Evolutionary conservation across 2,329 filamentous ascomycete species (phyloP).

Genomic region (Colletotrichum viniferum): DNA sequence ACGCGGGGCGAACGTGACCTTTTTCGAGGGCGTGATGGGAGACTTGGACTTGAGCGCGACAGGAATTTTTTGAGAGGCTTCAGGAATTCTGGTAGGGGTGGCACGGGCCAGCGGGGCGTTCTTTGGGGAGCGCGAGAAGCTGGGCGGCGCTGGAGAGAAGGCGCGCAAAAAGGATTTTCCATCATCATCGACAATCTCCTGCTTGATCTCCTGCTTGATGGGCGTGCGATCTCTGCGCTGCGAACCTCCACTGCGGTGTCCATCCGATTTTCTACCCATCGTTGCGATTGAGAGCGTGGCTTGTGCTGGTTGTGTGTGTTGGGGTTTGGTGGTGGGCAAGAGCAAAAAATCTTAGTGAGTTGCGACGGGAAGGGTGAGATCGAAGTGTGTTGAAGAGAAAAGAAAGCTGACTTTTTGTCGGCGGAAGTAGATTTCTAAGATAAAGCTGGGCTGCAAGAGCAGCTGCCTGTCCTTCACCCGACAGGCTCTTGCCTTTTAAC

Average conservation of each 20-base stretch:
- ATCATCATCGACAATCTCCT: background rate
- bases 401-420: background rate
- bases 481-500: background rate
- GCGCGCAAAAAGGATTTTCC: slow-evolving; percentile 13
- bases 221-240: background rate
- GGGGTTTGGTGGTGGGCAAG: background rate
- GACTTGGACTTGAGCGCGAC: background rate
- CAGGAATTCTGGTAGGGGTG: slow-evolving; percentile 1
- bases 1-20: background rate
- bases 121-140: background rate
- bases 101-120: slow-evolving; percentile 6
- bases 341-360: background rate
- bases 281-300: background rate
- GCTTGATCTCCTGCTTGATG: background rate
- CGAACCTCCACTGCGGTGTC: background rate
- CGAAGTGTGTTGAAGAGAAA: background rate
- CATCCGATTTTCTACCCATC: background rate
- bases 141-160: background rate
- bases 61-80: slow-evolving; percentile 19
- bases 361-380: background rate
- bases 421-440: background rate
- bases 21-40: slow-evolving; percentile 1
- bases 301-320: background rate
- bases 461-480: background rate
- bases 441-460: background rate